Evolutionary conservation across 2,329 filamentous ascomycete species (phyloP).

Genomic region (Alternaria viburni): DNA sequence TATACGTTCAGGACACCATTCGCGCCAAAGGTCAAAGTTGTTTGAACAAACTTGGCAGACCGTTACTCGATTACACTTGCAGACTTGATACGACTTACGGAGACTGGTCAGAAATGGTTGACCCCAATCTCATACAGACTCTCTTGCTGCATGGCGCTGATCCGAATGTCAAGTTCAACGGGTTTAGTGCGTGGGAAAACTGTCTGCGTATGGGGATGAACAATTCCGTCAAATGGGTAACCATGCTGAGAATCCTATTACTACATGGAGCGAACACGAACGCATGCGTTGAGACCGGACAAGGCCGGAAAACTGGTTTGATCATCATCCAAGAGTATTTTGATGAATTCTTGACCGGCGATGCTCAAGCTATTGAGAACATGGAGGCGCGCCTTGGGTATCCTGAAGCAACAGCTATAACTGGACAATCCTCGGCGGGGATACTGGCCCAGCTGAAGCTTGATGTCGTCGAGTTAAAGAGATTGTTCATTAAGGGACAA

Average conservation of each 20-base stretch:
- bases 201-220: neutral
- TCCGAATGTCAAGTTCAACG: neutral
- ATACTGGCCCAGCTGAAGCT: neutral
- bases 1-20: neutral
- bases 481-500: no score
- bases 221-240: neutral
- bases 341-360: neutral
- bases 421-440: no score
- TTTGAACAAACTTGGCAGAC: neutral
- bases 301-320: no score
- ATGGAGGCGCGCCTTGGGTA: no score
- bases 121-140: neutral
- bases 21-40: neutral
- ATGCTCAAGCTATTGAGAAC: neutral
- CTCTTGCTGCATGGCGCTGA: neutral
- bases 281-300: rapidly evolving
- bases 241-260: neutral
- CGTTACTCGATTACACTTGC: neutral
- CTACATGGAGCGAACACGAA: neutral
- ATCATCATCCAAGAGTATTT: neutral
- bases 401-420: no score
- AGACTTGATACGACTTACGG: neutral
- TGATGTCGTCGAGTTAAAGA: neutral
- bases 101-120: neutral
- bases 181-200: neutral